Evolutionary conservation across 2,329 filamentous ascomycete species (phyloP).

Genomic region (Aspergillus ruber): DNA sequence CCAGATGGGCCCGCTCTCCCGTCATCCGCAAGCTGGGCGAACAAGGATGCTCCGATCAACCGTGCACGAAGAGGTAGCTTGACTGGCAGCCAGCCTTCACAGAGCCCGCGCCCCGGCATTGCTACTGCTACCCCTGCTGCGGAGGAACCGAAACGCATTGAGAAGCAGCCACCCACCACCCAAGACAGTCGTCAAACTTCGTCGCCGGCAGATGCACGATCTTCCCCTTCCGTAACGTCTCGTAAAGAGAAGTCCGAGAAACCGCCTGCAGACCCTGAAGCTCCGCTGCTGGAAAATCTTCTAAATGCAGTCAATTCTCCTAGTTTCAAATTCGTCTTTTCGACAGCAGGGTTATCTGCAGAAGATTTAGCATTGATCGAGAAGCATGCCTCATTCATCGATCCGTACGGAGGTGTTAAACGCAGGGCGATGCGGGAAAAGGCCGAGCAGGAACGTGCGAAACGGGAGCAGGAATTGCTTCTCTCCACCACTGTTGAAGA

Average conservation of each 20-base stretch:
- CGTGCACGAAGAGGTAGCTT: slow-evolving; percentile 64
- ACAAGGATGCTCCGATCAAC: slow-evolving; percentile 58
- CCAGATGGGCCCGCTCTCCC: slow-evolving; percentile 88
- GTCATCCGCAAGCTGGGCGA: slow-evolving; percentile 89
- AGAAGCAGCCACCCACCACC: slow-evolving; percentile 21
- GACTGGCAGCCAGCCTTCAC: slow-evolving; percentile 71
- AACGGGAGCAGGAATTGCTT: slow-evolving; percentile 49
- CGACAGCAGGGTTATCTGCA: slow-evolving; percentile 37
- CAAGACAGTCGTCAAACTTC: slow-evolving; percentile 22
- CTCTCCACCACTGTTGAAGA: slow-evolving; percentile 54
- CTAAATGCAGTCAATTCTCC: slow-evolving; percentile 43
- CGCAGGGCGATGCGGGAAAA: slow-evolving; percentile 70
- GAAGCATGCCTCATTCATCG: slow-evolving; percentile 71
- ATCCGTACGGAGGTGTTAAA: slow-evolving; percentile 73
- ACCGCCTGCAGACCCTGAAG: slow-evolving; percentile 16
- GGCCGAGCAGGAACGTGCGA: slow-evolving; percentile 54
- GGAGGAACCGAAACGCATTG: slow-evolving; percentile 30
- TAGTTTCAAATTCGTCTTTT: slow-evolving; percentile 51
- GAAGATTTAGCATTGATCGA: slow-evolving; percentile 49
- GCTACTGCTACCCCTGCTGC: slow-evolving; percentile 35
- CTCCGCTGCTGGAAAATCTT: slow-evolving; percentile 33
- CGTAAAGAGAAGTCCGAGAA: slow-evolving; percentile 5
- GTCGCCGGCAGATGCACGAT: slow-evolving; percentile 15
- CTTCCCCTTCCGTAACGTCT: slow-evolving; percentile 15
- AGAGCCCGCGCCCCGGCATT: slow-evolving; percentile 64